phyloP scores from a whole-genome alignment of 225 moss, liverwort and hornwort genomes.

The Polytrichum commune region DNA sequence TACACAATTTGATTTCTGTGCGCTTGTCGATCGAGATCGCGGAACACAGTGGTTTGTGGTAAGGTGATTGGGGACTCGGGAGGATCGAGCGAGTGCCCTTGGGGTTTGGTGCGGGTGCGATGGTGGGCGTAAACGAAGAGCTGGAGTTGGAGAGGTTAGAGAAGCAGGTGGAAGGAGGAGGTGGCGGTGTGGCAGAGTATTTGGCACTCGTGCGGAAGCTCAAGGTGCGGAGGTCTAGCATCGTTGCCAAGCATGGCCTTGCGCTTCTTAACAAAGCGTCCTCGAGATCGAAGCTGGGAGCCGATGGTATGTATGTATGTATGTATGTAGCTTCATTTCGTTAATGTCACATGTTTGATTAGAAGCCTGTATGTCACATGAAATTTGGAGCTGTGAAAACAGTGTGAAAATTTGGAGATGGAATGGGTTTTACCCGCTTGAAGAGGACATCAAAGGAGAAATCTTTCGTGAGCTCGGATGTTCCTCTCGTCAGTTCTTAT shows the following conservation, averaged over 20 bases:
- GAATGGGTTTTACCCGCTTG: too few species aligned
- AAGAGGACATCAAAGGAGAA: too few species aligned
- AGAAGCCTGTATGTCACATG: neutral
- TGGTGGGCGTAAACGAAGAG: conserved; percentile 55
- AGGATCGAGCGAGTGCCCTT: neutral
- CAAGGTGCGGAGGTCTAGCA: conserved; percentile 60
- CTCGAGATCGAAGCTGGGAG: conserved; percentile 71
- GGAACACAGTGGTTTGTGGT: neutral
- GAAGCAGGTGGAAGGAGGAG: conserved; percentile 82
- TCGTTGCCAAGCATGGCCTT: conserved; percentile 68
- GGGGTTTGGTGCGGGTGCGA: conserved; percentile 4
- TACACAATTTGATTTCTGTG: too few species aligned
- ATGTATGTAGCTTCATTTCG: neutral
- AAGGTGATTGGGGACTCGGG: conserved; percentile 1
- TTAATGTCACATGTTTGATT: neutral
- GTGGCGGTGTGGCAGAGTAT: conserved; percentile 70
- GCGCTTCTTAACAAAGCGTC: conserved; percentile 63
- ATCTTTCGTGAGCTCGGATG: neutral
- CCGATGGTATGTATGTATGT: conserved; percentile 49
- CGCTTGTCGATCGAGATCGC: neutral
- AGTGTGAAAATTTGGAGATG: neutral
- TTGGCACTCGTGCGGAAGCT: conserved; percentile 69
- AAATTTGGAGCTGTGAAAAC: neutral
- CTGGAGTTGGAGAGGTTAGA: conserved; percentile 81
- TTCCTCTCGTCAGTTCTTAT: neutral